These are phyloP conservation scores for Annona squamosa DNA, from an alignment of 164 flowering plant genomes.

Conservation along the genomic window DNA sequence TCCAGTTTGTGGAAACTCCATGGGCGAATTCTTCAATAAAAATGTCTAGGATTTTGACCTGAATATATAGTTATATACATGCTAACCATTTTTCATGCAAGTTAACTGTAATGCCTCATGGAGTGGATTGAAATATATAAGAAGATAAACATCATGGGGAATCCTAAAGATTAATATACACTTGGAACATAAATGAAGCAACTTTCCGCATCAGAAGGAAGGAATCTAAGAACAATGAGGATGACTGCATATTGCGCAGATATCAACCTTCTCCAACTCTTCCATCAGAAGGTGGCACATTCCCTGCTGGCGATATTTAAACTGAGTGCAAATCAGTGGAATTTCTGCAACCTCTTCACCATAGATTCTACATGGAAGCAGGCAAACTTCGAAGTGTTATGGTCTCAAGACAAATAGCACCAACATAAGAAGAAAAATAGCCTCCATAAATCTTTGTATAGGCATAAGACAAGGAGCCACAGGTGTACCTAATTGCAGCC, in stretches of 20 bases:
- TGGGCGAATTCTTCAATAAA: not conserved
- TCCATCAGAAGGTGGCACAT: slow-evolving; percentile 76
- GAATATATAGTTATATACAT: too few relatives aligned
- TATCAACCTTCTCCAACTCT: slow-evolving; percentile 44
- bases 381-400: not conserved
- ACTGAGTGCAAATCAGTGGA: slow-evolving; percentile 75
- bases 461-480: not conserved
- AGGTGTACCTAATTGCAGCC: slow-evolving; percentile 55
- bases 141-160: too few relatives aligned
- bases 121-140: too few relatives aligned
- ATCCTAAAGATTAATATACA: too few relatives aligned
- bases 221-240: not conserved
- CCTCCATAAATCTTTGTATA: not conserved
- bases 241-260: not conserved
- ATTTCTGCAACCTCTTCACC: slow-evolving; percentile 84
- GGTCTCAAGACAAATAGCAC: not conserved
- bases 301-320: slow-evolving; percentile 66
- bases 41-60: too few relatives aligned
- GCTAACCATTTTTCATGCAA: too few relatives aligned
- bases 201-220: too few relatives aligned
- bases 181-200: too few relatives aligned
- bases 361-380: slow-evolving; percentile 38
- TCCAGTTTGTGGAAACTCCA: not conserved
- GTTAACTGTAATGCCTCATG: too few relatives aligned
- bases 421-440: not conserved